Evolutionary conservation across 768 basidiomycete genomes (phyloP).

Genomic region (Cyclocybe cylindracea): DNA sequence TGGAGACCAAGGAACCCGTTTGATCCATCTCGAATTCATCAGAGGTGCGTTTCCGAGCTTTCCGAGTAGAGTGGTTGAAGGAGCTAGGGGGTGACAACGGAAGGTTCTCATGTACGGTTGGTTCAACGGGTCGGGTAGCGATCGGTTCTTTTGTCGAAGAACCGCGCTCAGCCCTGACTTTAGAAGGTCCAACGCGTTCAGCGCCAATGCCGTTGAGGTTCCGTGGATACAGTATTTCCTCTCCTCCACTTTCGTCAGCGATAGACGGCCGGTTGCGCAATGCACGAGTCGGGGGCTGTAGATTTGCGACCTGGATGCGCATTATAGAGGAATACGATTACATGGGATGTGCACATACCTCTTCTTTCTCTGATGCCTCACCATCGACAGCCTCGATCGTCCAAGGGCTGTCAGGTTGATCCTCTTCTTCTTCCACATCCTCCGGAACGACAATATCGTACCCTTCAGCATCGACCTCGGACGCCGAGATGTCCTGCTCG

Average conservation of each 20-base stretch:
- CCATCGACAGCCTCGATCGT: slow-evolving; percentile 87
- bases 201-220: slow-evolving; percentile 36
- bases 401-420: slow-evolving; percentile 82
- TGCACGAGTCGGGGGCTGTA: slow-evolving; percentile 45
- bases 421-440: slow-evolving; percentile 41
- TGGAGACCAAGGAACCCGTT: slow-evolving; percentile 58
- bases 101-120: slow-evolving; percentile 24
- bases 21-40: slow-evolving; percentile 85
- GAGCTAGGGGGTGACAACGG: slow-evolving; percentile 63
- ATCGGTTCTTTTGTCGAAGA: slow-evolving; percentile 26
- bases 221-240: slow-evolving; percentile 87
- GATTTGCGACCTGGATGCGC: slow-evolving; percentile 39
- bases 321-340: slow-evolving; percentile 8
- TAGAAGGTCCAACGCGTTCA: slow-evolving; percentile 33
- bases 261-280: slow-evolving; percentile 65
- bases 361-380: slow-evolving; percentile 69
- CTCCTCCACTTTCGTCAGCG: slow-evolving; percentile 85
- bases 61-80: slow-evolving; percentile 53
- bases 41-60: slow-evolving; percentile 74
- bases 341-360: slow-evolving; percentile 44
- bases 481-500: slow-evolving; percentile 15
- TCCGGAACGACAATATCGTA: slow-evolving; percentile 45
- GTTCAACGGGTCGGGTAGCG: slow-evolving; percentile 29
- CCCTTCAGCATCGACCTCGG: slow-evolving; percentile 32
- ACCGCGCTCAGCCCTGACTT: slow-evolving; percentile 27